phyloP scores from a whole-genome alignment of 257 asterid species.

The Cordia subcordata region DNA sequence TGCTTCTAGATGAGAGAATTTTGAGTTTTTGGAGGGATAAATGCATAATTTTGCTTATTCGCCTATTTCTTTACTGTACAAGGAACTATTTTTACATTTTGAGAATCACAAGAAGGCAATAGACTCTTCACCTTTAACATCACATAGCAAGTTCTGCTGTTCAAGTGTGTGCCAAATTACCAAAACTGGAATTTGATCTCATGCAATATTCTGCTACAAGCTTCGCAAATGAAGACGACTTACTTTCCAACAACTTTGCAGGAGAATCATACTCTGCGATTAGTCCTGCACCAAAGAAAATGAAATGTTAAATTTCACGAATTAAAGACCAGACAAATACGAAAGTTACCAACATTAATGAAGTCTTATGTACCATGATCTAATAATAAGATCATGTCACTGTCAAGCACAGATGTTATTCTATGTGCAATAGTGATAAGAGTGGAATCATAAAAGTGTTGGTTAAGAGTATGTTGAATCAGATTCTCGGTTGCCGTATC shows the following conservation, averaged over 20 bases:
- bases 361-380: slow-evolving; percentile 49
- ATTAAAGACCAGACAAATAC: neutral
- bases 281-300: slow-evolving; percentile 41
- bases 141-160: too few species aligned
- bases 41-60: too few species aligned
- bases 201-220: slow-evolving; percentile 87
- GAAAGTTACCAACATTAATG: too few species aligned
- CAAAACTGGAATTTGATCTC: slow-evolving; percentile 61
- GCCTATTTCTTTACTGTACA: too few species aligned
- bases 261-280: slow-evolving; percentile 70
- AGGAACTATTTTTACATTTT: too few species aligned
- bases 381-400: slow-evolving; percentile 66
- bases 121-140: too few species aligned
- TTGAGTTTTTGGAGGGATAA: too few species aligned
- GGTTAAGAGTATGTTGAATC: slow-evolving; percentile 71
- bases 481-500: slow-evolving; percentile 92
- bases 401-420: slow-evolving; percentile 80
- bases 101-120: too few species aligned
- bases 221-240: slow-evolving; percentile 61
- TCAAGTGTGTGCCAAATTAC: slow-evolving; percentile 16
- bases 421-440: slow-evolving; percentile 85
- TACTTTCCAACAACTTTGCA: slow-evolving; percentile 53
- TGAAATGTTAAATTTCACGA: neutral
- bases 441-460: slow-evolving; percentile 60
- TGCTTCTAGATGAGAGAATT: too few species aligned